Conservation (phyloP, 768 basidiomycete species). For the Goffeauzyma gilvescens region DNA sequence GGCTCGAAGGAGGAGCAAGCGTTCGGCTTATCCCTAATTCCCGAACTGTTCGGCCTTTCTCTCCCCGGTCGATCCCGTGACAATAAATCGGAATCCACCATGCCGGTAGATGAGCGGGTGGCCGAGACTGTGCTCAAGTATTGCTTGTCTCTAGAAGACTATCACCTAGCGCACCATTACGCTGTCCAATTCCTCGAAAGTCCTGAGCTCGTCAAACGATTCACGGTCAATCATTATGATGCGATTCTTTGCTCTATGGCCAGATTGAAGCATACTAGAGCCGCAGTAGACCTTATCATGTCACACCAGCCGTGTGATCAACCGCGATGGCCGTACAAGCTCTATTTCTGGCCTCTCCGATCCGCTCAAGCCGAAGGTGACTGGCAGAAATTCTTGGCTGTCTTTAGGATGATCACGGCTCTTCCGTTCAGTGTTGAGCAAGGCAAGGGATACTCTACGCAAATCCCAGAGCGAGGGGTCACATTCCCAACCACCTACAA, state of each 20-base stretch:
- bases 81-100: not conserved
- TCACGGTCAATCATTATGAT: not conserved
- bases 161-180: constrained; percentile 12
- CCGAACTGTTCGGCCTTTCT: constrained; percentile 8
- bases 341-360: constrained; percentile 10
- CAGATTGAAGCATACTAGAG: constrained; percentile 9
- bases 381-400: too few relatives aligned
- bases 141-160: constrained; percentile 4
- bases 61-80: constrained; percentile 2
- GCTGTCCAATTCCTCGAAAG: constrained; percentile 10
- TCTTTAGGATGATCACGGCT: too few relatives aligned
- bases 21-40: constrained; percentile 9
- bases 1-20: constrained; percentile 10
- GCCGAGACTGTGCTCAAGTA: constrained; percentile 14
- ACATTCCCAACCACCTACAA: too few relatives aligned
- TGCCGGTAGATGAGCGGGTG: constrained; percentile 7
- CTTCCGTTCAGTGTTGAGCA: too few relatives aligned
- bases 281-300: too few relatives aligned
- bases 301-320: too few relatives aligned
- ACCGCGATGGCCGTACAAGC: too few relatives aligned
- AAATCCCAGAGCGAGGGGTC: too few relatives aligned
- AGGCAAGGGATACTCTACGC: too few relatives aligned
- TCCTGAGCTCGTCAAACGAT: not conserved
- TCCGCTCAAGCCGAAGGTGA: constrained; percentile 8
- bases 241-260: constrained; percentile 9